Evolutionary conservation across 768 basidiomycete genomes (phyloP), one percentile per base, ranked within the genome.

Genomic region (Lactarius psammicola): DNA sequence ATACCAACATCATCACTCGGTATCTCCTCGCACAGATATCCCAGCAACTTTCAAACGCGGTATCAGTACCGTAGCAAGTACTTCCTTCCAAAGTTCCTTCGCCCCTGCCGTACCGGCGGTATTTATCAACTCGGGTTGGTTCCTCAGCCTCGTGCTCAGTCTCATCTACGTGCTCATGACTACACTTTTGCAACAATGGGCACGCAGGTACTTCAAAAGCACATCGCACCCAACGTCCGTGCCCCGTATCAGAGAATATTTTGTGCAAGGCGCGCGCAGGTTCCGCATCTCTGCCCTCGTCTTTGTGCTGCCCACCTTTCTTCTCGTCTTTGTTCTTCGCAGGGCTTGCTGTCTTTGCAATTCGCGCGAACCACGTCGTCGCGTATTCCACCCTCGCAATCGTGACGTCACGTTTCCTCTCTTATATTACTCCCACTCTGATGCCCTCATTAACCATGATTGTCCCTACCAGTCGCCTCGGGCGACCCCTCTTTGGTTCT

Each of bases 231-330:
- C 18, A 18, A 34, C 6, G 44, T 44, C 2, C 59, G 59, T n/a
- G 59, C n/a, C 59, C 18, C 59, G 30, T 28, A 51, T 62, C 23
- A 49, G 49, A 23, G 60, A 49, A 28, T 62, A 26, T 30, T 75
- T 80, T 11, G 81, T 76, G 62, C 72, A 76, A 44, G 79, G 79
- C 33, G 68, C 82, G 34, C 73, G 76, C 28, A 72, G 68, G 51
- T 84, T 80, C 67, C 70, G 72, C 9, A 76, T 83, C 72, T 70
- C 75, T 11, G 70, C 75, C 2, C 70, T 83, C 9, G 78, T 82
- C 9, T 76, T 78, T 38, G 66, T 74, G 20, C 79, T 84, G 33
- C 51, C 51, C 5, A 26, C n/a, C 26, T 13, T 62, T 34, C 51
- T 62, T 9, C 60, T 53, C 36, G 2, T 13, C 8, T 51, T 34